Base-by-base conservation (phyloP, 139 green algal genomes). In the Medakamo hakoo region DNA sequence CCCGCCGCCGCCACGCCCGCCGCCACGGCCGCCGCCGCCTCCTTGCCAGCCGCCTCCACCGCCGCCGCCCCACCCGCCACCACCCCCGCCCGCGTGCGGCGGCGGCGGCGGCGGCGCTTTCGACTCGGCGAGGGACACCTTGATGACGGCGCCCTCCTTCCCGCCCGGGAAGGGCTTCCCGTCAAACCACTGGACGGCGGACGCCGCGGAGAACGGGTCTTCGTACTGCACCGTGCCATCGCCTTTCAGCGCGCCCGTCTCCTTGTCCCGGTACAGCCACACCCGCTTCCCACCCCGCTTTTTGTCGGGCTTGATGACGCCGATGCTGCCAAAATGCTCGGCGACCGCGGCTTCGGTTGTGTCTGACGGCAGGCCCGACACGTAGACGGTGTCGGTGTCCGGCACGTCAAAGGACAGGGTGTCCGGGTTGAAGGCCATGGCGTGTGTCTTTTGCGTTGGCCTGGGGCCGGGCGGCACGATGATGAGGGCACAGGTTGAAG, bases 151-250 rank as follows among this genome's bases (percentile, higher is more conserved):
- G 1, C 63, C 63, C 40, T 16, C 9, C 31, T 65, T 67, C 67
- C 31, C n/a, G 59, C 67, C 84, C 70, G 86, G 83, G 64, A 79
- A 93, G 1, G 87, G 76, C 68, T 93, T 95, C 69, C 79, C 76
- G 61, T 89, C 77, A 63, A 93, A 95, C 86, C 86, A 95, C n/a
- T 79, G 55, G 23, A 90, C 80, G 2, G 86, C 86, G 1, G 74
- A 86, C 20, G 58, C 68, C 0, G 87, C 87, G 2, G 81, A 81
- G 63, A 88, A 91, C 2, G 87, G 82, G 66, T 95, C 87, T 18
- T 91, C 84, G 64, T 89, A 90, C 0, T 76, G 75, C 4, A 88
- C 74, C 0, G 82, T 91, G 27, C 80, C 84, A 56, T 95, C 87
- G 27, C 87, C 87, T 65, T 95, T 95, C 2, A 88, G 70, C 27